Conservation (phyloP, 2,329 filamentous ascomycete species). For the Fusarium sp. region DNA sequence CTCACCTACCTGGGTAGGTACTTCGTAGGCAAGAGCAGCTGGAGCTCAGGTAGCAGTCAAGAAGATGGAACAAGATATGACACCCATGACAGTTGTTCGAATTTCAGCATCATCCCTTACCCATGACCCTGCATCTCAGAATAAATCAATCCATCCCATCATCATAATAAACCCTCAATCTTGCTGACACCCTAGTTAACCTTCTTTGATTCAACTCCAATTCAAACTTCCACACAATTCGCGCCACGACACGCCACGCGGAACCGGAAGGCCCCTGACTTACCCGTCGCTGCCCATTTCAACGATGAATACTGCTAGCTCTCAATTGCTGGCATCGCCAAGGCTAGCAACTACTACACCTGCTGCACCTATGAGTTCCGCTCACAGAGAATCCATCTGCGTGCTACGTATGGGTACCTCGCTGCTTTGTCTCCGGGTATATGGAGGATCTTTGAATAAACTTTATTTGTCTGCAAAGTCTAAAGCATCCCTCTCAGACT, state of each 20-base stretch:
- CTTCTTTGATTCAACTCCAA: constrained; percentile 12
- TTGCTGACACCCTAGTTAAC: constrained; percentile 1
- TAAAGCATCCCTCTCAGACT: not conserved
- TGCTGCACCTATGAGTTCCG: not conserved
- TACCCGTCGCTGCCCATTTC: constrained; percentile 22
- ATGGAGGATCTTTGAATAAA: not conserved
- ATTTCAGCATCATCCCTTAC: not conserved
- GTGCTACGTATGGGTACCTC: not conserved
- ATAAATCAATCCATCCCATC: not conserved
- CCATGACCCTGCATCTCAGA: not conserved
- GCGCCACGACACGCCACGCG: constrained; percentile 25
- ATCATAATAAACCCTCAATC: not conserved
- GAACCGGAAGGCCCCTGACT: constrained; percentile 35
- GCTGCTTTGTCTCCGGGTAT: not conserved
- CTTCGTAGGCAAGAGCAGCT: constrained; percentile 7
- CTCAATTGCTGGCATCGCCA: constrained; percentile 24
- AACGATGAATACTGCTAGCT: constrained; percentile 12
- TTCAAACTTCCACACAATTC: constrained; percentile 29
- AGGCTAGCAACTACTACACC: constrained; percentile 1
- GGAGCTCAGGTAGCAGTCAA: not conserved
- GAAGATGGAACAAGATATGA: not conserved
- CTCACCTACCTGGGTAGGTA: not conserved
- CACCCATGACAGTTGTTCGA: not conserved
- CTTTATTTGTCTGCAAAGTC: not conserved
- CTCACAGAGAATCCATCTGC: not conserved